phyloP scores from a whole-genome alignment of 2,329 filamentous ascomycete genomes.

The Ophiocordyceps robertsii region DNA sequence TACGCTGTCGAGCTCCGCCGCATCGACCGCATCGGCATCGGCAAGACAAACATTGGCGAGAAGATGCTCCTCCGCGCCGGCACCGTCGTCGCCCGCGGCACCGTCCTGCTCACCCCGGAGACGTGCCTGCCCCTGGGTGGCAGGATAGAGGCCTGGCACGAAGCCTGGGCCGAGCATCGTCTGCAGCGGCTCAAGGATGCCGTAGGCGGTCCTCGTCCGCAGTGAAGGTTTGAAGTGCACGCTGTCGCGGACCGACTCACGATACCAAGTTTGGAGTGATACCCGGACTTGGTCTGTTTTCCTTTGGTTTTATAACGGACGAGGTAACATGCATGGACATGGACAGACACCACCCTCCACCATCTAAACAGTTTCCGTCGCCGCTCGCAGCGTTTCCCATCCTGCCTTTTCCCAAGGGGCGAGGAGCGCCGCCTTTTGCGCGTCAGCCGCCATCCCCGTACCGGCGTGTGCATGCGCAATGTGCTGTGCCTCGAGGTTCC shows the following conservation, averaged over 20 bases:
- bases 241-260: too few species aligned
- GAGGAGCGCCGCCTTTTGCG: constrained; percentile 63
- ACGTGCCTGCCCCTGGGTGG: constrained; percentile 68
- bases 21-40: constrained; percentile 52
- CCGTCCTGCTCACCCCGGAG: constrained; percentile 61
- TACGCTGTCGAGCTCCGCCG: constrained; percentile 60
- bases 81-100: constrained; percentile 57
- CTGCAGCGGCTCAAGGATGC: constrained; percentile 55
- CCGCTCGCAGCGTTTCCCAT: constrained; percentile 43
- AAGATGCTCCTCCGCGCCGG: constrained; percentile 63
- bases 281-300: not conserved
- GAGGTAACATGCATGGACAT: too few species aligned
- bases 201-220: constrained; percentile 24
- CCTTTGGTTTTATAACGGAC: not conserved
- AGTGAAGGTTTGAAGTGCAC: not conserved
- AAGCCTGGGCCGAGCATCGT: constrained; percentile 58
- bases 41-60: constrained; percentile 57
- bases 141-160: constrained; percentile 71
- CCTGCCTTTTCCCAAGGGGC: constrained; percentile 63
- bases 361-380: constrained; percentile 11
- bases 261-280: not conserved
- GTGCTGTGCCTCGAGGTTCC: constrained; percentile 53
- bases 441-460: constrained; percentile 57
- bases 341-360: not conserved
- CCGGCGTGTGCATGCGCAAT: constrained; percentile 62